A percentile compares a stretch with the other conserved stretches of the same genome.
These are phyloP conservation scores for Cystobasidium tubakii DNA, from an alignment of 768 basidiomycete genomes.

Conservation along the genomic window DNA sequence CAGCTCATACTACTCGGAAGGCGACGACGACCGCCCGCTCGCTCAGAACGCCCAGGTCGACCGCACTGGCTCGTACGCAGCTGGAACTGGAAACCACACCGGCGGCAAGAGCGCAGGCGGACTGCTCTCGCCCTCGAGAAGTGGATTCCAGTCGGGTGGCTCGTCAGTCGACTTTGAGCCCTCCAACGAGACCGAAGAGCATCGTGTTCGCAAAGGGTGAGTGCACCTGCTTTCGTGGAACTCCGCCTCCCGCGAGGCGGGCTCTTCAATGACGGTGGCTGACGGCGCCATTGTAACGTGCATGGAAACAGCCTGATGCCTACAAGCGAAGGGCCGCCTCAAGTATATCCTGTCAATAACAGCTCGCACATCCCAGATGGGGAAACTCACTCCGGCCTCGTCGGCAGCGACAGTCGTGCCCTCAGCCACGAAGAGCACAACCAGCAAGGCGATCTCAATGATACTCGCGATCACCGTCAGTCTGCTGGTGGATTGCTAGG, in stretches of 20 bases:
- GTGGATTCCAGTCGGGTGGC: neutral
- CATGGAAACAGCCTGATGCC: neutral
- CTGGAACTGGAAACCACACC: neutral
- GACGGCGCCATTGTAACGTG: neutral
- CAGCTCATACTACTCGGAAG: constrained; percentile 23
- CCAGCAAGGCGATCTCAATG: neutral
- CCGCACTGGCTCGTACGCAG: neutral
- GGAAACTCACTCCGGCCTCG: neutral
- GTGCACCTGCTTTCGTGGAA: no score
- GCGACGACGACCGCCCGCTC: neutral
- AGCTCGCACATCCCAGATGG: constrained; percentile 19
- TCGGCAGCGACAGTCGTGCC: neutral
- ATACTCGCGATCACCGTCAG: no score
- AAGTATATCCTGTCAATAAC: neutral
- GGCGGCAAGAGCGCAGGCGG: neutral
- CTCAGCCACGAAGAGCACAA: neutral
- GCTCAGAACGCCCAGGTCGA: neutral
- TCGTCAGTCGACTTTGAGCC: constrained; percentile 7
- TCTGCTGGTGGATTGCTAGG: neutral
- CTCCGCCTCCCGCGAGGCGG: no score
- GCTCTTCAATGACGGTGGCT: neutral
- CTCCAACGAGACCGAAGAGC: neutral
- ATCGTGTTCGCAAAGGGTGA: constrained; percentile 1
- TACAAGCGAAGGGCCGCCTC: neutral
- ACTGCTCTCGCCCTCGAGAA: neutral